These are phyloP conservation scores for Pisolithus thermaeus DNA, from an alignment of 1,284 basidiomycete species.

Conservation along the genomic window DNA sequence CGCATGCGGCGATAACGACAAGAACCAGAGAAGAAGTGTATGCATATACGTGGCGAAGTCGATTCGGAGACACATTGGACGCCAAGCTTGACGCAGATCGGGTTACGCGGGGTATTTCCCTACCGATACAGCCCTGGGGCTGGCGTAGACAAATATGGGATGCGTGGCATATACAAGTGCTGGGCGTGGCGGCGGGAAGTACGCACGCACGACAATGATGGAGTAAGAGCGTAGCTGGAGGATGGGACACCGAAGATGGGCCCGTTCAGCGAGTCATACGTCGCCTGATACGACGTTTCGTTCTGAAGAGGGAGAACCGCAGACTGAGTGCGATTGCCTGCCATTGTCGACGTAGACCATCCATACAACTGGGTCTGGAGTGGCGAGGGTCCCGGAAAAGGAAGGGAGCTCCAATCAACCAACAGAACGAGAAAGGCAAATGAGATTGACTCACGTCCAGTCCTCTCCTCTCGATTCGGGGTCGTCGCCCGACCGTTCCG, in stretches of 20 bases:
- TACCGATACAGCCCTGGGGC: neutral
- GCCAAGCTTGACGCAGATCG: neutral
- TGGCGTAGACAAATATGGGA: neutral
- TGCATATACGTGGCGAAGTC: neutral
- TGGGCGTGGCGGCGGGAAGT: neutral
- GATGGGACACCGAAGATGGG: neutral
- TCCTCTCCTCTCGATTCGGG: conserved; percentile 22
- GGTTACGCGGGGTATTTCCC: neutral
- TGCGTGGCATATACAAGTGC: neutral
- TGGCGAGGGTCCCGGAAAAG: neutral
- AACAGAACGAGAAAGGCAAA: neutral
- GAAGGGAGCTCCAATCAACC: neutral
- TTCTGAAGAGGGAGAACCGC: conserved; percentile 53
- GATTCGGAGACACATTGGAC: neutral
- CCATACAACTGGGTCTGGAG: conserved; percentile 47
- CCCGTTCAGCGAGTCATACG: conserved; percentile 21
- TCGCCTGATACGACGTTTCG: conserved; percentile 41
- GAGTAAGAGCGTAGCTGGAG: neutral
- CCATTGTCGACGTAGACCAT: conserved; percentile 51
- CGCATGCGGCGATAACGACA: neutral
- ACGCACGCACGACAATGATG: neutral
- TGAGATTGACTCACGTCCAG: conserved; percentile 30
- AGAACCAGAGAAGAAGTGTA: neutral
- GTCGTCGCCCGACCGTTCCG: neutral
- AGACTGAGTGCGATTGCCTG: conserved; percentile 48